Base-by-base conservation (phyloP, 495 filamentous ascomycete genomes). In the Lentithecium fluviatile region DNA sequence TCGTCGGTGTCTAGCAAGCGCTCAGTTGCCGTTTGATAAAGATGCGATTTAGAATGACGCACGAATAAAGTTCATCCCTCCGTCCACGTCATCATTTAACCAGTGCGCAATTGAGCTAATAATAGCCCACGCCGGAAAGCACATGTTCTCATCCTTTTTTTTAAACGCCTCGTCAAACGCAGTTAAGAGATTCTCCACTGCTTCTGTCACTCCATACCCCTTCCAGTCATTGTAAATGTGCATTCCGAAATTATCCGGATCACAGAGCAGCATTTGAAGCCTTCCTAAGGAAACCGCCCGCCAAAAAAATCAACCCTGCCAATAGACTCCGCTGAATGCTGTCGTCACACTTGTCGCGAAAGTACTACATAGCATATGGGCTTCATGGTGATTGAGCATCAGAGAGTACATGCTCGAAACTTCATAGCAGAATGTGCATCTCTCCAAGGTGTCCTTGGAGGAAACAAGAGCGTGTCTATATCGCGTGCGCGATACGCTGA, bases 231-330 rank as follows among this genome's bases (percentile, higher is more conserved):
- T 77, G 58, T 71, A 76, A 43, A 71, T 71, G 50, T 77, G 69
- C 74, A 80, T 75, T 29, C 54, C 63, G 36, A 75, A 74, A 15
- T 21, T n/a, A 26, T 79, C 76, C 8, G 71, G 77, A 54, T 74
- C 51, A 12, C 77, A 71, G 49, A 75, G n/a, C n/a, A n/a, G n/a
- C n/a, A n/a, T n/a, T n/a, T n/a, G n/a, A n/a, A n/a, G n/a, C n/a
- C n/a, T n/a, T n/a, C n/a, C n/a, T n/a, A n/a, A n/a, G n/a, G n/a
- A n/a, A n/a, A n/a, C n/a, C n/a, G n/a, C n/a, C n/a, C n/a, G n/a
- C n/a, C n/a, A n/a, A n/a, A n/a, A n/a, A n/a, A n/a, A n/a, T n/a
- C n/a, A n/a, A n/a, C n/a, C n/a, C n/a, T n/a, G n/a, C n/a, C n/a
- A n/a, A n/a, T n/a, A n/a, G n/a, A n/a, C n/a, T n/a, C n/a, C n/a